phyloP scores from a whole-genome alignment of 192 early-diverging fungal species.

The Entomortierella chlamydospora region DNA sequence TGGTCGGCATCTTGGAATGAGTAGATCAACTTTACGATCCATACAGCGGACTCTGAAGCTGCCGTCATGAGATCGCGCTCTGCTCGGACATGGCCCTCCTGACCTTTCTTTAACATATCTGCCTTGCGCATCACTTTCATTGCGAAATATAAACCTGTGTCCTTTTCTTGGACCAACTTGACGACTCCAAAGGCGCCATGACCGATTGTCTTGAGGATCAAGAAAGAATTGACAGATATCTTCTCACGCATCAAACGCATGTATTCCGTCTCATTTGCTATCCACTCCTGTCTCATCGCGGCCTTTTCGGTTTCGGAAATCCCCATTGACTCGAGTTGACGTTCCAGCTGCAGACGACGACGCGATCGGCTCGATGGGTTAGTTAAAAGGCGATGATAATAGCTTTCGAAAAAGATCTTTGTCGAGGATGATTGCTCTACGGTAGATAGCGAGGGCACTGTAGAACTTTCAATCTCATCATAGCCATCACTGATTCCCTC shows the following conservation, averaged over 20 bases:
- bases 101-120: constrained; percentile 78
- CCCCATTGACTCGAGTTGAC: constrained; percentile 57
- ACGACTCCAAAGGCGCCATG: constrained; percentile 88
- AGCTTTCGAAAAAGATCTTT: constrained; percentile 71
- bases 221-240: constrained; percentile 64
- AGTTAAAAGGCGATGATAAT: constrained; percentile 66
- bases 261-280: constrained; percentile 62
- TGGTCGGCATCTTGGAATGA: constrained; percentile 91
- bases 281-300: constrained; percentile 62
- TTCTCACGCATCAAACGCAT: constrained; percentile 60
- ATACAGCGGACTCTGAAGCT: constrained; percentile 64
- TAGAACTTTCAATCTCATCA: constrained; percentile 31
- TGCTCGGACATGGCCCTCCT: constrained; percentile 76
- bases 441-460: constrained; percentile 59
- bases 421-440: constrained; percentile 70
- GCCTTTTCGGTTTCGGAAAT: constrained; percentile 65
- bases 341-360: constrained; percentile 64
- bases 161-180: constrained; percentile 78
- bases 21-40: constrained; percentile 93
- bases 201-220: constrained; percentile 78
- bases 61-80: constrained; percentile 81
- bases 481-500: constrained; percentile 4
- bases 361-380: constrained; percentile 59
- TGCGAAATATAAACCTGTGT: constrained; percentile 80
- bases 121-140: constrained; percentile 85